These are phyloP conservation scores for Lophiotrema nucula DNA, from an alignment of 495 filamentous ascomycete genomes.

Conservation along the genomic window DNA sequence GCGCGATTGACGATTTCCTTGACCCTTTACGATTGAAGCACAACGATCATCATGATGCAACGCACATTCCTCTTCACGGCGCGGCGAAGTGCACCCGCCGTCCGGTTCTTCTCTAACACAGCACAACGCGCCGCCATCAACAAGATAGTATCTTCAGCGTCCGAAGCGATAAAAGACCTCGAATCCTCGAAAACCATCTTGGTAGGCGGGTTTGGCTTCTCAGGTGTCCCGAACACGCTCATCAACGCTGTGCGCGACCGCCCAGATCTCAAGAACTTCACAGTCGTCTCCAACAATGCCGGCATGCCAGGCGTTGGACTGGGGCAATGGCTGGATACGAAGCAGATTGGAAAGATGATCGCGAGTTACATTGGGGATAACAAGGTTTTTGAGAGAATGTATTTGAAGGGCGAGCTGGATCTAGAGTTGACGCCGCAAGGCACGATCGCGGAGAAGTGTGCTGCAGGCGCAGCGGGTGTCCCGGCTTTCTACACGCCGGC, in stretches of 20 bases:
- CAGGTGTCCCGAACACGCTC: constrained; percentile 30
- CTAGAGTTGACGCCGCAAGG: constrained; percentile 88
- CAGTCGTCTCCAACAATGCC: constrained; percentile 31
- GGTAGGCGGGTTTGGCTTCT: constrained; percentile 31
- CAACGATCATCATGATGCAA: constrained; percentile 19
- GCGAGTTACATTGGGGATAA: constrained; percentile 91
- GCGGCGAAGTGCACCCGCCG: constrained; percentile 13
- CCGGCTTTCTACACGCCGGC: constrained; percentile 93
- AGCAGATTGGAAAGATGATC: constrained; percentile 91
- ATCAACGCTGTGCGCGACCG: constrained; percentile 33
- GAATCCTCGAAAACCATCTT: constrained; percentile 25
- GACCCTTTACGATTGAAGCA: background rate
- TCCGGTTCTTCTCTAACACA: constrained; percentile 26
- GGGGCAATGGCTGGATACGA: constrained; percentile 27
- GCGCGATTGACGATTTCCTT: background rate
- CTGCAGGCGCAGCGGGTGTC: constrained; percentile 82
- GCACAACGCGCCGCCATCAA: constrained; percentile 17
- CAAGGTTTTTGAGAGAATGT: constrained; percentile 87
- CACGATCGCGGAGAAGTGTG: constrained; percentile 83
- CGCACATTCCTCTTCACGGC: constrained; percentile 26
- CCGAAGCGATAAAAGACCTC: constrained; percentile 32
- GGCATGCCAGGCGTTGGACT: constrained; percentile 31
- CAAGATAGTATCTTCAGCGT: constrained; percentile 31
- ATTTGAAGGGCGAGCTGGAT: constrained; percentile 80
- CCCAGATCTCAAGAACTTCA: constrained; percentile 28